phyloP scores from a whole-genome alignment of 116 monocot genomes.

The Iris pallida region DNA sequence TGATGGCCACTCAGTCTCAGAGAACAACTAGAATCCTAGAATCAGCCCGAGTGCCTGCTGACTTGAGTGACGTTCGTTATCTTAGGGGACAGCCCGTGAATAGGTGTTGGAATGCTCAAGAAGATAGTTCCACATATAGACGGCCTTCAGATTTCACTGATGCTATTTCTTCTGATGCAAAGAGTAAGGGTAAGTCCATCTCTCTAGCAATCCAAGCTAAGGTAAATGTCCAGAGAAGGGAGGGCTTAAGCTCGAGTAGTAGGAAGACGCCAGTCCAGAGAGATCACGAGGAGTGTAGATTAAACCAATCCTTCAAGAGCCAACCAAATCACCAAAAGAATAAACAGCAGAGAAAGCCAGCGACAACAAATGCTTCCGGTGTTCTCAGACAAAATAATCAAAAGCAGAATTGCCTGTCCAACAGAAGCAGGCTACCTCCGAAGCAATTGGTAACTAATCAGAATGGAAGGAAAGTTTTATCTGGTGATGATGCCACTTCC shows the following conservation, averaged over 20 bases:
- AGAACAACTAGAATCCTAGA: constrained; percentile 34
- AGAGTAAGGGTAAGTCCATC: constrained; percentile 53
- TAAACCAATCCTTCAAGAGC: constrained; percentile 31
- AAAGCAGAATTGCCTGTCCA: constrained; percentile 57
- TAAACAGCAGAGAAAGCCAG: constrained; percentile 31
- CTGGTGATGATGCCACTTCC: constrained; percentile 25
- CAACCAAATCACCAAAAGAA: constrained; percentile 30
- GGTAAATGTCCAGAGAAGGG: constrained; percentile 69
- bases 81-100: constrained; percentile 33
- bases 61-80: constrained; percentile 22
- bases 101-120: constrained; percentile 48
- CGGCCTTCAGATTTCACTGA: constrained; percentile 33
- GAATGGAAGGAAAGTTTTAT: constrained; percentile 38
- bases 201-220: constrained; percentile 73
- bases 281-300: constrained; percentile 30
- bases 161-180: constrained; percentile 22
- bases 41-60: constrained; percentile 23
- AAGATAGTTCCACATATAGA: constrained; percentile 15
- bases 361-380: constrained; percentile 26
- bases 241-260: constrained; percentile 20
- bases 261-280: constrained; percentile 20
- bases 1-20: constrained; percentile 8
- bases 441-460: constrained; percentile 38
- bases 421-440: constrained; percentile 31
- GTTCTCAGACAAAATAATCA: constrained; percentile 72